phyloP scores from a whole-genome alignment of 148 eudicot species.

The Camellia japonica region DNA sequence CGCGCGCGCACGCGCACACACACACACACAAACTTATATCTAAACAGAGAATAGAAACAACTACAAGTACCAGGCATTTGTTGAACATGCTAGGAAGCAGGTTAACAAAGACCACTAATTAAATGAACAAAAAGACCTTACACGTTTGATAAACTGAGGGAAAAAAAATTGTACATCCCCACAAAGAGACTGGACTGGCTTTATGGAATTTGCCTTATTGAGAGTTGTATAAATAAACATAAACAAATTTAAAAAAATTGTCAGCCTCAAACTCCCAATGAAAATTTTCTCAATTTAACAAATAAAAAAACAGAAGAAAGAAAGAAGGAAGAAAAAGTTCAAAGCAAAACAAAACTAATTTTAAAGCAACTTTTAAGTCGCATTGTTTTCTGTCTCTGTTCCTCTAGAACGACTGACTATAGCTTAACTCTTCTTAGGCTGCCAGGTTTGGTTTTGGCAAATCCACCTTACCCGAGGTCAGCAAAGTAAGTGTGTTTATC shows the following conservation, averaged over 20 bases:
- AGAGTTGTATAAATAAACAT: background rate
- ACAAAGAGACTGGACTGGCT: background rate
- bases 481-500: constrained; percentile 28
- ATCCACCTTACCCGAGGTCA: background rate
- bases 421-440: constrained; percentile 2
- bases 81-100: constrained; percentile 5
- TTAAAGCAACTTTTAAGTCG: constrained; percentile 10
- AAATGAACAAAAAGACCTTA: background rate
- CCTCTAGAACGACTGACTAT: background rate
- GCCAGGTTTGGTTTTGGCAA: background rate
- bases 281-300: constrained; percentile 8
- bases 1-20: too few species aligned
- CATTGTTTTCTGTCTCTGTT: background rate
- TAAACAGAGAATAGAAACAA: background rate
- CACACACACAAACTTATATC: background rate
- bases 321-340: background rate
- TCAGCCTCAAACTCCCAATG: constrained; percentile 13
- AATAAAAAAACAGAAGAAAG: background rate
- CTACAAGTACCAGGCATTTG: background rate
- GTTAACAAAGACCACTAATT: background rate
- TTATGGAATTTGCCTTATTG: background rate
- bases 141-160: background rate
- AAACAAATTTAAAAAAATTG: constrained; percentile 4
- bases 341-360: constrained; percentile 1
- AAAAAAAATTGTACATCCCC: background rate